Conservation (phyloP, 1,284 basidiomycete genomes). For the Moesziomyces antarcticus region DNA sequence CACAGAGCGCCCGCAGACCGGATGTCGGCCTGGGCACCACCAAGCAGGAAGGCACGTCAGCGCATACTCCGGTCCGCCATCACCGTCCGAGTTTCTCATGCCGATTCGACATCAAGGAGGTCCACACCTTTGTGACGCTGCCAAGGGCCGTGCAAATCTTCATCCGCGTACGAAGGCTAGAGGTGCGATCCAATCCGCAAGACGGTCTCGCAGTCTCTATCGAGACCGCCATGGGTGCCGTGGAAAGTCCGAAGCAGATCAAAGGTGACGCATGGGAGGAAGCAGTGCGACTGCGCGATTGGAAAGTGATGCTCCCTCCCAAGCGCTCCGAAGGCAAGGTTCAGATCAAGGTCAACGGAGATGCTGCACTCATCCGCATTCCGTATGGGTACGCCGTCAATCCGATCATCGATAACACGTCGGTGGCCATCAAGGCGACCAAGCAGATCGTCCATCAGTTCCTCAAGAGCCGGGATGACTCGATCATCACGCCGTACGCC, state of each 20-base stretch:
- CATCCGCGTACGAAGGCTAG: slow-evolving; percentile 55
- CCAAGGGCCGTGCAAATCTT: slow-evolving; percentile 64
- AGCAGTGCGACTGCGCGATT: slow-evolving; percentile 75
- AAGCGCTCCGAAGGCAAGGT: slow-evolving; percentile 21
- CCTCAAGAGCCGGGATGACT: slow-evolving; percentile 61
- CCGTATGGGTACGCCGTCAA: slow-evolving; percentile 82
- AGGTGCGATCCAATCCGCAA: slow-evolving; percentile 51
- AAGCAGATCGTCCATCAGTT: slow-evolving; percentile 70
- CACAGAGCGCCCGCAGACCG: slow-evolving; percentile 1
- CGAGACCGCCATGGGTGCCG: slow-evolving; percentile 69
- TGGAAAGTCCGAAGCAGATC: slow-evolving; percentile 66
- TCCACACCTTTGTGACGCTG: slow-evolving; percentile 63
- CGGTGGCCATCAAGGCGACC: slow-evolving; percentile 69
- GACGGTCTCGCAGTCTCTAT: slow-evolving; percentile 58
- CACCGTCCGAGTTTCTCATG: slow-evolving; percentile 20
- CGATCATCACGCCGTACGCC: slow-evolving; percentile 56
- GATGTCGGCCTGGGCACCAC: not conserved
- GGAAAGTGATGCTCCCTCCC: slow-evolving; percentile 70
- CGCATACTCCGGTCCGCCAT: not conserved
- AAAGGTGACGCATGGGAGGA: slow-evolving; percentile 79
- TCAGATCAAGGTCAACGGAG: slow-evolving; percentile 71
- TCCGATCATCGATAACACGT: slow-evolving; percentile 67
- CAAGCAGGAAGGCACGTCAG: not conserved
- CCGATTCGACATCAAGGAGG: slow-evolving; percentile 48
- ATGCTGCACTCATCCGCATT: slow-evolving; percentile 79